Base-by-base conservation (phyloP, 208 protist species). In the Crithidia fasciculata region DNA sequence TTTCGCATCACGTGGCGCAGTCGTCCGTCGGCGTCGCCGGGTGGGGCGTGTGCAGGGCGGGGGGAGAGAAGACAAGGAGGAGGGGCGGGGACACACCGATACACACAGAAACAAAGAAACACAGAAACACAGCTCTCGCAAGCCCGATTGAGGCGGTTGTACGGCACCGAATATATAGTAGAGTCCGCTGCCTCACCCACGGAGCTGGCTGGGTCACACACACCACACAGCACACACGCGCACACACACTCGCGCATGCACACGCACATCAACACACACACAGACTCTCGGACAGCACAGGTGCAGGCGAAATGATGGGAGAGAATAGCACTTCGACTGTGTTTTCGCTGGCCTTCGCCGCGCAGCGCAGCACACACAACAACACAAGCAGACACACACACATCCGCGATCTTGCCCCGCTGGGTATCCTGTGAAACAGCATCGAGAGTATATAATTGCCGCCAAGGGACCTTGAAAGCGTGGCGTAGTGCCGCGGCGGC, bases 351-450 rank as follows among this genome's bases (percentile, higher is more conserved):
- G 19, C 74, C 74, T 57, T 53, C 37, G 10, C 43, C 45, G 5
- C 47, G 18, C 43, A 50, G 8, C 5, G 41, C 12, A 59, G 40
- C 54, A 50, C 70, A 59, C 50, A 54, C 44, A 13, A n/a, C 39
- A 45, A 56, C 58, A 16, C 39, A 28, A 28, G 16, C 40, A 74
- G n/a, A 7, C 40, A 28, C 18, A 13, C 61, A 52, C 0, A 8
- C 59, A 44, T 10, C 4, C 43, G 4, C 40, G 43, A 16, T 82
- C 74, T 86, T 55, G 72, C 78, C 74, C 47, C 69, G 74, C 55
- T 81, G 72, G 72, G 72, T 86, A 80, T 84, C 67, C 65, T 76
- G 39, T 78, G 67, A 62, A 86, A 72, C 69, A 61, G 69, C 70
- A 80, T 52, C 49, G 72, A 80, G 45, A 43, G 41, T 58, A 61